A percentile compares a stretch with the other conserved stretches of the same genome.
Conservation (phyloP, 2,329 filamentous ascomycete species). For the Penicillium paneum region DNA sequence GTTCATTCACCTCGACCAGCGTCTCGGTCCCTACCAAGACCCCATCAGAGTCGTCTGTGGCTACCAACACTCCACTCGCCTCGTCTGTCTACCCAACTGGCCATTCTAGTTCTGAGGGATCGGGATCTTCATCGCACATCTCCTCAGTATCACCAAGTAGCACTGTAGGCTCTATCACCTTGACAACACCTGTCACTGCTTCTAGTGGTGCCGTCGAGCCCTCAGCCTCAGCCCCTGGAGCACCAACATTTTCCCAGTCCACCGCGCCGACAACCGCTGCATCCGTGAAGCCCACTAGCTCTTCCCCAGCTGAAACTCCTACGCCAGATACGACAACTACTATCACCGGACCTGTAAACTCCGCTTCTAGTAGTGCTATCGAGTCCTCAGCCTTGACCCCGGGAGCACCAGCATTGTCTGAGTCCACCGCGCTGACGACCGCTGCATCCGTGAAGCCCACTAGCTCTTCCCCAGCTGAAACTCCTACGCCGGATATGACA, state of each 20-base stretch:
- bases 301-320: not conserved
- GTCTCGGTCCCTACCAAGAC: not conserved
- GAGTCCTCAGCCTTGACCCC: not conserved
- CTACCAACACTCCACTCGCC: not conserved
- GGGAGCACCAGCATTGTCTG: not conserved
- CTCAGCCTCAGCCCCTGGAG: not conserved
- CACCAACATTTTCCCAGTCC: not conserved
- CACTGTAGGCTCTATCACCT: not conserved
- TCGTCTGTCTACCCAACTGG: not conserved
- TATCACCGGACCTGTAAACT: not conserved
- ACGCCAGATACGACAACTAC: constrained; percentile 7
- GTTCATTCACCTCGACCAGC: not conserved
- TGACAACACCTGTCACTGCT: not conserved
- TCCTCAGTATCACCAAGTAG: not conserved
- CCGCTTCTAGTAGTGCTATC: not conserved
- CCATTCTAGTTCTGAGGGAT: not conserved
- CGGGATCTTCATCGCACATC: not conserved
- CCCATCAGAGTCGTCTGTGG: not conserved
- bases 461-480: not conserved
- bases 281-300: not conserved
- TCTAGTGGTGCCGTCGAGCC: not conserved
- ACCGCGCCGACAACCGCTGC: not conserved
- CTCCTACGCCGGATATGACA: constrained; percentile 5
- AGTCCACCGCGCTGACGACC: not conserved
- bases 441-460: not conserved